These are phyloP conservation scores for Iodosphaeria phyllophila DNA, from an alignment of 2,329 filamentous ascomycete genomes.

Conservation along the genomic window DNA sequence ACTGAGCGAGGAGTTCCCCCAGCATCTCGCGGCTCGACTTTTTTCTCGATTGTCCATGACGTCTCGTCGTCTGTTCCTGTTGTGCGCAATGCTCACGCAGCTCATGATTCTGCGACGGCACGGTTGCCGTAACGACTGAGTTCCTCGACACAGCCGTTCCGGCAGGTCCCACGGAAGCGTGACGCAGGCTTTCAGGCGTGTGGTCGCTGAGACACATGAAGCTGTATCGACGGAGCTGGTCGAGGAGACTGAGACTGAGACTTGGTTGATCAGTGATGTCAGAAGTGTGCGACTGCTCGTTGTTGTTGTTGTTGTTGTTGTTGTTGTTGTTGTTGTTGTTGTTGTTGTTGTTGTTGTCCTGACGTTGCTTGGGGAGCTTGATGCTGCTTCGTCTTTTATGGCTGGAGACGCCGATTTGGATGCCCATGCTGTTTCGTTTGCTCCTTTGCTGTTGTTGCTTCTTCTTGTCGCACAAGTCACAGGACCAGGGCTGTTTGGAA, in stretches of 20 bases:
- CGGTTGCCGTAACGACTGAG: no score
- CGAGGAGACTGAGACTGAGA: no score
- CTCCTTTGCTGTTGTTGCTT: background rate
- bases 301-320: no score
- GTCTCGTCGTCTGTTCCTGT: slow-evolving; percentile 2
- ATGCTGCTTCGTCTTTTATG: slow-evolving; percentile 6
- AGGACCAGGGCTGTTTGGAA: slow-evolving; percentile 1
- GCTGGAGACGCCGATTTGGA: slow-evolving; percentile 5
- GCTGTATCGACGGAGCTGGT: slow-evolving; percentile 10
- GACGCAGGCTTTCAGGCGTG: slow-evolving; percentile 7
- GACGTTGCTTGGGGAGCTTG: slow-evolving; percentile 1
- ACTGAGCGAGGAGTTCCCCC: slow-evolving; percentile 8
- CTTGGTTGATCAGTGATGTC: background rate
- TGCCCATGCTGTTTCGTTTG: slow-evolving; percentile 3
- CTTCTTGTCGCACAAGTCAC: background rate
- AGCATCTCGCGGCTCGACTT: slow-evolving; percentile 8
- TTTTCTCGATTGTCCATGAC: slow-evolving; percentile 2
- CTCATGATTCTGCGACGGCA: no score
- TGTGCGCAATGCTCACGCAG: no score
- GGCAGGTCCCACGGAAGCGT: background rate
- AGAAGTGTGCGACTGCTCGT: background rate
- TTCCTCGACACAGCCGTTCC: no score
- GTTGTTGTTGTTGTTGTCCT: slow-evolving; percentile 1
- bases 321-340: no score
- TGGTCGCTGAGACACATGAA: slow-evolving; percentile 10